These are phyloP conservation scores for Calycina herbarum DNA, from an alignment of 2,329 filamentous ascomycete species.

Conservation along the genomic window DNA sequence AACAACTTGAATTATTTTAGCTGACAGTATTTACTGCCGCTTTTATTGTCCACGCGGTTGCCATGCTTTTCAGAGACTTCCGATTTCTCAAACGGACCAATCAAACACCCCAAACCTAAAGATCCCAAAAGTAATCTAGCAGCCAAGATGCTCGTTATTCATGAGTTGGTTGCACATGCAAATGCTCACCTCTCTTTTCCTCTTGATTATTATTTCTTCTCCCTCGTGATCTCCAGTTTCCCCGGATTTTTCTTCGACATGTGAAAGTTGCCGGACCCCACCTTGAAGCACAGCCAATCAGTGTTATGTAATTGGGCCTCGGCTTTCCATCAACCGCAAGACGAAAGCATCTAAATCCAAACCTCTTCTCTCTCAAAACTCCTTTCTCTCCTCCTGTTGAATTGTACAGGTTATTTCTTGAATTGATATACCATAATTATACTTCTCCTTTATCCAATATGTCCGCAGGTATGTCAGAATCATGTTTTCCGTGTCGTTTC, in stretches of 20 bases:
- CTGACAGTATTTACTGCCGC: no score
- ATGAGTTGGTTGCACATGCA: no score
- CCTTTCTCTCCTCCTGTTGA: not conserved
- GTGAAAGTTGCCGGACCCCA: conserved; percentile 14
- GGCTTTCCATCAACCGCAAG: conserved; percentile 2
- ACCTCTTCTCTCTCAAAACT: not conserved
- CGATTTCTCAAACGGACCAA: no score
- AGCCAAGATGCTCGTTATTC: no score
- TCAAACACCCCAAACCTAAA: no score
- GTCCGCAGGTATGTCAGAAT: conserved; percentile 30
- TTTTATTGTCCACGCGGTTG: no score
- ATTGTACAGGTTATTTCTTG: not conserved
- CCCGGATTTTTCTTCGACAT: conserved; percentile 11
- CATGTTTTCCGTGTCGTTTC: not conserved
- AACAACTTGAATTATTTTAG: no score
- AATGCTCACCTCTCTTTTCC: no score
- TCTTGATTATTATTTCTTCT: not conserved
- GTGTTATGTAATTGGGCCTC: conserved; percentile 6
- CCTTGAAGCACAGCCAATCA: conserved; percentile 9
- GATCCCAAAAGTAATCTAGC: no score
- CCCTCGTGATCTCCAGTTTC: not conserved
- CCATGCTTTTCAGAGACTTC: no score
- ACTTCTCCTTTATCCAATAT: conserved; percentile 18
- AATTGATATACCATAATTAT: not conserved
- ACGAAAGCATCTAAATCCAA: not conserved